Conservation (phyloP, 176 grass and related monocot genomes). For the Zoysia japonica region DNA sequence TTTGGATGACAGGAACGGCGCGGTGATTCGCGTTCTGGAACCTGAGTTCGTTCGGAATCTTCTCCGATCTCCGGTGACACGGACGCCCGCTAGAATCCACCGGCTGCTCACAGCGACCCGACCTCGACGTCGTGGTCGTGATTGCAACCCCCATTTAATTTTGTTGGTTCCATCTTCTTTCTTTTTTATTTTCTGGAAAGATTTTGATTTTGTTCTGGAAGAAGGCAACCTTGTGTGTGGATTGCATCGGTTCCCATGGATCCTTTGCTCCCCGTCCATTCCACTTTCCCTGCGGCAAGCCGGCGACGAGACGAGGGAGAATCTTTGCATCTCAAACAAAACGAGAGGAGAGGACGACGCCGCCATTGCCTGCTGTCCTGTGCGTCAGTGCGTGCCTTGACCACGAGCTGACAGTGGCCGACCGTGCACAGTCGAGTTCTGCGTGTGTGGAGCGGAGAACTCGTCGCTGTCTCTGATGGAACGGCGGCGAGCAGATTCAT, state of each 20-base stretch:
- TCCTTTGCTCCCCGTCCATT: background rate
- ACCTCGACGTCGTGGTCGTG: background rate
- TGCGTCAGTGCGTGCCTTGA: background rate
- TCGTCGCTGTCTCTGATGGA: too few relatives aligned
- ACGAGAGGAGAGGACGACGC: background rate
- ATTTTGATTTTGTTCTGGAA: background rate
- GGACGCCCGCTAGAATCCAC: slow-evolving; percentile 27
- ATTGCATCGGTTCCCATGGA: background rate
- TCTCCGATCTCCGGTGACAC: slow-evolving; percentile 3
- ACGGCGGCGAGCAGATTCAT: background rate
- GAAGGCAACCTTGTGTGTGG: background rate
- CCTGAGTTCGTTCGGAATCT: background rate
- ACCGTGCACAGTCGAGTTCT: background rate
- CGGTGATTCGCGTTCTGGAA: background rate
- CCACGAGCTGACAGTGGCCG: background rate
- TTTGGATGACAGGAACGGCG: background rate
- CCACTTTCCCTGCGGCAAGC: background rate
- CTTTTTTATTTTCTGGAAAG: background rate
- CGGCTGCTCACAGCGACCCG: too few relatives aligned
- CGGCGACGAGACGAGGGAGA: background rate
- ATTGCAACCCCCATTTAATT: background rate
- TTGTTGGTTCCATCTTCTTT: background rate
- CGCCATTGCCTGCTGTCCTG: background rate
- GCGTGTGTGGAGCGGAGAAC: background rate
- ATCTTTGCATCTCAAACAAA: background rate